Conservation (phyloP, 768 basidiomycete genomes). For the Boletales sp. region DNA sequence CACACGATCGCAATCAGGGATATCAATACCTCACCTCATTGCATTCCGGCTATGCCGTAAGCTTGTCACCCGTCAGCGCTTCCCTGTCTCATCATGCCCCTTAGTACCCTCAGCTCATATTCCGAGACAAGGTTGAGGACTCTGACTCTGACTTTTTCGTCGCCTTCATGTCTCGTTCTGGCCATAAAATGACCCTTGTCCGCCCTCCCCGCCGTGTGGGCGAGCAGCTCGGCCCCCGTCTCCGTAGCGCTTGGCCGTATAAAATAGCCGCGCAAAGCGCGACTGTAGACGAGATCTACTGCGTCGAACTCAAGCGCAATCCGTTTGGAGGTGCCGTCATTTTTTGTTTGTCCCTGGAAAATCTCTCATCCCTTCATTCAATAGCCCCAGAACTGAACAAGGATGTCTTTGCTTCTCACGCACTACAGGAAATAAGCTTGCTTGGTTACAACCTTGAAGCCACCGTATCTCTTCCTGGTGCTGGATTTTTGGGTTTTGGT, state of each 20-base stretch:
- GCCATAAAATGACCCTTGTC: constrained; percentile 48
- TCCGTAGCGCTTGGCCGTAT: constrained; percentile 41
- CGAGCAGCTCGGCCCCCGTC: constrained; percentile 35
- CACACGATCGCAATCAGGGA: constrained; percentile 43
- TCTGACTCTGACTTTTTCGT: constrained; percentile 56
- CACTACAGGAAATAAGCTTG: constrained; percentile 54
- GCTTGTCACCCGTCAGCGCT: constrained; percentile 6
- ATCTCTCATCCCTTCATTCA: constrained; percentile 2
- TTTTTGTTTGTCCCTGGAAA: not conserved
- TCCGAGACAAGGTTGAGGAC: constrained; percentile 51
- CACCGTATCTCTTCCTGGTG: constrained; percentile 54
- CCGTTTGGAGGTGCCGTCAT: constrained; percentile 31
- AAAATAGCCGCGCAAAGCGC: constrained; percentile 40
- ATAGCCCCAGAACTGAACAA: constrained; percentile 46
- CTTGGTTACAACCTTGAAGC: constrained; percentile 64
- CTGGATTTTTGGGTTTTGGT: constrained; percentile 36
- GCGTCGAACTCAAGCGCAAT: constrained; percentile 51
- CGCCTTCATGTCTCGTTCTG: constrained; percentile 59
- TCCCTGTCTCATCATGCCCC: constrained; percentile 5
- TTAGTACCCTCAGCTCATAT: constrained; percentile 65
- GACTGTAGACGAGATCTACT: constrained; percentile 48
- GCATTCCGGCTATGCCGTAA: constrained; percentile 52
- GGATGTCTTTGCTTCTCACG: constrained; percentile 55
- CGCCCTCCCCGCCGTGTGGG: constrained; percentile 38
- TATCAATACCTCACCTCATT: constrained; percentile 66